Percentiles rank a stretch among this genome's conserved stretches.
phyloP scores from a whole-genome alignment of 768 basidiomycete genomes.

The Tricholoma hemisulphureum region DNA sequence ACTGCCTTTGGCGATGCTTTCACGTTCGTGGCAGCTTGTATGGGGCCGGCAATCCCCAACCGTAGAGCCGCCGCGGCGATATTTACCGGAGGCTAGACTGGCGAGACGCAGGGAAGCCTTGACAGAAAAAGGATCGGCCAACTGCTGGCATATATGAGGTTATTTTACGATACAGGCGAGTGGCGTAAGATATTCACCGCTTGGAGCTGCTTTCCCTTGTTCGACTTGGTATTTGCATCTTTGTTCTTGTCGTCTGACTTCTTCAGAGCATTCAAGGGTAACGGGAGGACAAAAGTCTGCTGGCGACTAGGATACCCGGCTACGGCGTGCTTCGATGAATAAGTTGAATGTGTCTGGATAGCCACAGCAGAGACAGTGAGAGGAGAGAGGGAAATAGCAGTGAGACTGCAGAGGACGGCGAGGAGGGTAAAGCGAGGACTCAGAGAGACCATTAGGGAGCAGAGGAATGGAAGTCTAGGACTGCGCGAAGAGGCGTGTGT shows the following conservation, averaged over 20 bases:
- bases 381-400: slow-evolving; percentile 39
- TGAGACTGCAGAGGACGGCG: slow-evolving; percentile 45
- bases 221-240: not conserved
- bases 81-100: not conserved
- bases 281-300: not conserved
- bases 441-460: slow-evolving; percentile 47
- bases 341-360: slow-evolving; percentile 21
- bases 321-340: slow-evolving; percentile 3
- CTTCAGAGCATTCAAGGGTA: not conserved
- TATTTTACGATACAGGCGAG: not conserved
- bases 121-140: not conserved
- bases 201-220: not conserved
- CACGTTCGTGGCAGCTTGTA: slow-evolving; percentile 4
- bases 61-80: not conserved
- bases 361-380: slow-evolving; percentile 39
- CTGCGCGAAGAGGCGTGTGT: slow-evolving; percentile 8
- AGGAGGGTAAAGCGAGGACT: slow-evolving; percentile 44
- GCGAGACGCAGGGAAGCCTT: not conserved
- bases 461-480: slow-evolving; percentile 16
- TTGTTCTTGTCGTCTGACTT: not conserved
- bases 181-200: not conserved
- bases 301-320: not conserved
- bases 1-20: not conserved
- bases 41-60: not conserved
- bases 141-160: not conserved